These are phyloP conservation scores for Syzygium aromaticum DNA, from an alignment of 345 rosid species.

Conservation along the genomic window DNA sequence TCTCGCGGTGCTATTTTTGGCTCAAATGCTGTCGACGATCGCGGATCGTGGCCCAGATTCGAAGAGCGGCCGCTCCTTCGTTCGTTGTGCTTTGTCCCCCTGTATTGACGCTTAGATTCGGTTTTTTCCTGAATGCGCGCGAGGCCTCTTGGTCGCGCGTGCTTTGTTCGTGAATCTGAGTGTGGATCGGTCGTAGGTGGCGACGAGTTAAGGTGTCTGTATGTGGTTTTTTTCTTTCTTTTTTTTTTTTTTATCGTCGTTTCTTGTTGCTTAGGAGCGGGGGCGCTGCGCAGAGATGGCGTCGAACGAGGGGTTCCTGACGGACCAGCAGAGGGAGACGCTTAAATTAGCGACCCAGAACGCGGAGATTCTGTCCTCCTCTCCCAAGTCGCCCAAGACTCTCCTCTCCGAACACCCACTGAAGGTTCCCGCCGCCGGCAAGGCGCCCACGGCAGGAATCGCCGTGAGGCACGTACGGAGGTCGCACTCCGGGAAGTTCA, in stretches of 20 bases:
- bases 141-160: too few relatives aligned
- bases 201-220: neutral
- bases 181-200: neutral
- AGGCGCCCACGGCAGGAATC: conserved; percentile 49
- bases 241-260: neutral
- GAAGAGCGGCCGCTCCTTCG: neutral
- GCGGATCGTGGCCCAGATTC: neutral
- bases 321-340: conserved; percentile 74
- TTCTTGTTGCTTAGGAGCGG: conserved; percentile 6
- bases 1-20: neutral
- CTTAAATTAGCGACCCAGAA: conserved; percentile 65
- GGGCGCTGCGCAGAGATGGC: conserved; percentile 54
- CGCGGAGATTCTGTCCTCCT: conserved; percentile 48
- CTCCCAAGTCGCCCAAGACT: conserved; percentile 68
- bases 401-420: conserved; percentile 57
- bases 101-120: neutral
- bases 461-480: conserved; percentile 72
- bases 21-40: neutral
- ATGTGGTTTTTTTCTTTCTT: neutral
- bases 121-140: neutral
- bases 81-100: neutral
- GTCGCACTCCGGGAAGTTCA: conserved; percentile 78
- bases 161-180: neutral
- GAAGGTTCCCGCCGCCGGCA: conserved; percentile 58
- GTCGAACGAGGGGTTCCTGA: conserved; percentile 66